Conservation (phyloP, 495 filamentous ascomycete genomes). For the Penicillium bovifimosum region DNA sequence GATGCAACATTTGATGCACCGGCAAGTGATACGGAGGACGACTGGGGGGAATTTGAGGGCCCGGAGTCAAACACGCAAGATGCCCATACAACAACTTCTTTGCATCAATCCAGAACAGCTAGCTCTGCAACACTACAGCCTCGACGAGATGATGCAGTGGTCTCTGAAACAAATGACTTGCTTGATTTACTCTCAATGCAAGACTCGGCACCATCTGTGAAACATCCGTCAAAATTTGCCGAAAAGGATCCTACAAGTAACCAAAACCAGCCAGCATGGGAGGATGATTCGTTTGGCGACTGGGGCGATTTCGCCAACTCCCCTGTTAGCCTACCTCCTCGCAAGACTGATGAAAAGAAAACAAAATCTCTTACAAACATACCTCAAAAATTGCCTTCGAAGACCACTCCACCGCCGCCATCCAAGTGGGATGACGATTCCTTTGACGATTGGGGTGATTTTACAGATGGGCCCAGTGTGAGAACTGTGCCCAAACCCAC, state of each 20-base stretch:
- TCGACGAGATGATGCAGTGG: background rate
- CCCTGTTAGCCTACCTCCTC: constrained; percentile 13
- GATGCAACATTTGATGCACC: constrained; percentile 39
- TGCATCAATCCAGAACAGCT: background rate
- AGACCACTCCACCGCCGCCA: constrained; percentile 15
- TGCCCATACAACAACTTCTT: constrained; percentile 25
- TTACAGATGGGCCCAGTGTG: constrained; percentile 30
- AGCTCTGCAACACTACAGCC: background rate
- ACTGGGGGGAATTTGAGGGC: constrained; percentile 71
- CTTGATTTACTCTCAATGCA: constrained; percentile 24
- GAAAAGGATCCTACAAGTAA: background rate
- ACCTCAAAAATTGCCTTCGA: constrained; percentile 12
- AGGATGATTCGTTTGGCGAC: constrained; percentile 37
- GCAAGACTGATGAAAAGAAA: background rate
- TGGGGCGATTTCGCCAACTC: constrained; percentile 39
- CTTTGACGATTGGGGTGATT: constrained; percentile 42
- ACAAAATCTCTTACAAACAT: background rate
- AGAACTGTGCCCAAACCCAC: constrained; percentile 9
- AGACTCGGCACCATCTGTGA: constrained; percentile 8
- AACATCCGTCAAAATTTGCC: background rate
- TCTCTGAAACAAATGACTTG: constrained; percentile 14
- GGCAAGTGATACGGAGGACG: constrained; percentile 52
- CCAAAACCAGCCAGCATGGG: constrained; percentile 13
- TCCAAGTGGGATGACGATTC: constrained; percentile 57
- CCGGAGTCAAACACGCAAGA: constrained; percentile 50